Conservation (phyloP, 768 basidiomycete genomes). For the Podaxis sp. region DNA sequence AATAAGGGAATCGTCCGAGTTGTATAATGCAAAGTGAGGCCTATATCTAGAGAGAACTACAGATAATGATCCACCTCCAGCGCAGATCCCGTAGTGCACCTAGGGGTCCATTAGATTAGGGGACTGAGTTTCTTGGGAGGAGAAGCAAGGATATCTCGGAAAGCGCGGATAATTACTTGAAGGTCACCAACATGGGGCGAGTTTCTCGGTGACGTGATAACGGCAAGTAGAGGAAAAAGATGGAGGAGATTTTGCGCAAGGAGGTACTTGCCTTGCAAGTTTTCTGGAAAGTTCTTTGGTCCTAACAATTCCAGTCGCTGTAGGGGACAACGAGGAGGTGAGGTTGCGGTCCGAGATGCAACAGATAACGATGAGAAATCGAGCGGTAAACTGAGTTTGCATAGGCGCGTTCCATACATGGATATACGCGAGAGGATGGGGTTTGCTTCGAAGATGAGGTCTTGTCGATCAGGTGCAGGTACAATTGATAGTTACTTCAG, state of each 20-base stretch:
- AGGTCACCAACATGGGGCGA: neutral
- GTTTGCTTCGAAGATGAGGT: neutral
- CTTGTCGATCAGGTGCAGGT: neutral
- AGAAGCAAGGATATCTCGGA: neutral
- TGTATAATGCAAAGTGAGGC: too few relatives aligned
- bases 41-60: too few relatives aligned
- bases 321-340: neutral
- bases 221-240: constrained; percentile 2
- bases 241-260: neutral
- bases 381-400: neutral
- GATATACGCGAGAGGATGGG: neutral
- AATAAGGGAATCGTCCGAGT: too few relatives aligned
- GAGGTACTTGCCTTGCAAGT: neutral
- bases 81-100: too few relatives aligned
- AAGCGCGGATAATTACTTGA: neutral
- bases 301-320: neutral
- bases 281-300: neutral
- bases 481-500: neutral
- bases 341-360: neutral
- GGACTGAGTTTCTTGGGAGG: neutral
- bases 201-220: neutral
- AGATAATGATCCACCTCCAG: too few relatives aligned
- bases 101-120: too few relatives aligned
- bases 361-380: neutral
- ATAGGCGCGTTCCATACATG: neutral